A percentile compares a stretch with the other conserved stretches of the same genome.
Evolutionary conservation across 2,329 filamentous ascomycete species (phyloP).

Genomic region (Verticillium albo-atrum): DNA sequence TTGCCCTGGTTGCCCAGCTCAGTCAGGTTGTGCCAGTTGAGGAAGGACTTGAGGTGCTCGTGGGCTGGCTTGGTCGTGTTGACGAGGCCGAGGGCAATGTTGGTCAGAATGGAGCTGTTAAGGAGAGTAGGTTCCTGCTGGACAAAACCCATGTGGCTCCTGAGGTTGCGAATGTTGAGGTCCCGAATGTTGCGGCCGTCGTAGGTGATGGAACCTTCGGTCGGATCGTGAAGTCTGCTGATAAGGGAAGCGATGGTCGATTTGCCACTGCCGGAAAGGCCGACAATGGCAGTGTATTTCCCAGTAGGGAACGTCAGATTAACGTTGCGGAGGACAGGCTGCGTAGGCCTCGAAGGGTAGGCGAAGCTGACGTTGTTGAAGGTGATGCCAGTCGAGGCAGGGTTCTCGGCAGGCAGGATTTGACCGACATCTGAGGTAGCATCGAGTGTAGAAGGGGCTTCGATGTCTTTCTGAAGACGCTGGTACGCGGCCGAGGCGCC

Average conservation of each 20-base stretch:
- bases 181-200: conserved; percentile 30
- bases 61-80: conserved; percentile 26
- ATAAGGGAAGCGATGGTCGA: conserved; percentile 35
- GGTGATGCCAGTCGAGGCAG: conserved; percentile 39
- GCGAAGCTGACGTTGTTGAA: conserved; percentile 31
- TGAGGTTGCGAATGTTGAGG: conserved; percentile 28
- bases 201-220: conserved; percentile 30
- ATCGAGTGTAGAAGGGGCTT: conserved; percentile 39
- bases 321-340: conserved; percentile 29
- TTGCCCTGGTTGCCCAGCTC: conserved; percentile 33
- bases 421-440: conserved; percentile 20
- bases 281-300: conserved; percentile 45
- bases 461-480: conserved; percentile 49
- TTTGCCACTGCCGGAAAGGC: conserved; percentile 44
- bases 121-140: conserved; percentile 28
- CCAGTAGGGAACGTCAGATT: conserved; percentile 26
- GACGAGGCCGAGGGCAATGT: conserved; percentile 36
- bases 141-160: conserved; percentile 25
- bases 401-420: conserved; percentile 29
- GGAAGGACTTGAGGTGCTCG: conserved; percentile 25
- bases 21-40: conserved; percentile 38
- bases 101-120: conserved; percentile 33
- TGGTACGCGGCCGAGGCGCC: conserved; percentile 49
- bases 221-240: conserved; percentile 41
- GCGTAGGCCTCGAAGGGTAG: conserved; percentile 29